These are phyloP conservation scores for Kickxella alabastrina DNA, from an alignment of 192 early-diverging fungal genomes.

Conservation along the genomic window DNA sequence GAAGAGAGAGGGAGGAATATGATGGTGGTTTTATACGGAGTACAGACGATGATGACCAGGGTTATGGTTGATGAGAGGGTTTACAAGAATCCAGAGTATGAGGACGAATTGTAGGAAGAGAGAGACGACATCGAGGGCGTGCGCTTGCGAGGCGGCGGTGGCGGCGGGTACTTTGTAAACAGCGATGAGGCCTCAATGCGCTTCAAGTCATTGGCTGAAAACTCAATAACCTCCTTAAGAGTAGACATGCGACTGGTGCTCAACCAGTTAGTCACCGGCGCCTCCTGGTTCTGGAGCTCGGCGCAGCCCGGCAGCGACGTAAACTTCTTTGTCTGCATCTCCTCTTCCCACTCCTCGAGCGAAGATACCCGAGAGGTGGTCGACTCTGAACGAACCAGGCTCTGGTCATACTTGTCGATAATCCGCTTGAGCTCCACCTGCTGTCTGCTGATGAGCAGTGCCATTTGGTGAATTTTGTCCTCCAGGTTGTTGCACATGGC, in stretches of 20 bases:
- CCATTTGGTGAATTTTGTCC: slow-evolving; percentile 43
- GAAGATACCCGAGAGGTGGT: slow-evolving; percentile 5
- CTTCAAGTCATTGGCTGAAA: slow-evolving; percentile 15
- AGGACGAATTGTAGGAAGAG: too few relatives aligned
- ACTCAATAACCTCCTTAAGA: slow-evolving; percentile 36
- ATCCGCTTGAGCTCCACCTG: slow-evolving; percentile 22
- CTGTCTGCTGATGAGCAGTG: slow-evolving; percentile 37
- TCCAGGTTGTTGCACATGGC: slow-evolving; percentile 42
- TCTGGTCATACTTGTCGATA: slow-evolving; percentile 10
- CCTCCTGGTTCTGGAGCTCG: neutral
- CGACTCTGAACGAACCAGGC: slow-evolving; percentile 1
- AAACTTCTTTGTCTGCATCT: neutral
- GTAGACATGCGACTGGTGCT: slow-evolving; percentile 16
- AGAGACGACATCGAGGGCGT: too few relatives aligned
- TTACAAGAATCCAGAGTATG: too few relatives aligned
- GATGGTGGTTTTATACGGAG: too few relatives aligned
- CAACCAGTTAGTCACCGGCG: slow-evolving; percentile 19
- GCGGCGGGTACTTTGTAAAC: slow-evolving; percentile 11
- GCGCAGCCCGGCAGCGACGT: neutral
- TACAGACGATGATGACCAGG: too few relatives aligned
- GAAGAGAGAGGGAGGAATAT: too few relatives aligned
- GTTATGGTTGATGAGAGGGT: too few relatives aligned
- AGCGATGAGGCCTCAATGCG: slow-evolving; percentile 28
- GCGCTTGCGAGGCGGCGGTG: too few relatives aligned
- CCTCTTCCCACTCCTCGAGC: slow-evolving; percentile 14